Evolutionary conservation across 2,329 filamentous ascomycete species (phyloP), one percentile per base, ranked within the genome.

Genomic region (Proliferodiscus dingleyae): DNA sequence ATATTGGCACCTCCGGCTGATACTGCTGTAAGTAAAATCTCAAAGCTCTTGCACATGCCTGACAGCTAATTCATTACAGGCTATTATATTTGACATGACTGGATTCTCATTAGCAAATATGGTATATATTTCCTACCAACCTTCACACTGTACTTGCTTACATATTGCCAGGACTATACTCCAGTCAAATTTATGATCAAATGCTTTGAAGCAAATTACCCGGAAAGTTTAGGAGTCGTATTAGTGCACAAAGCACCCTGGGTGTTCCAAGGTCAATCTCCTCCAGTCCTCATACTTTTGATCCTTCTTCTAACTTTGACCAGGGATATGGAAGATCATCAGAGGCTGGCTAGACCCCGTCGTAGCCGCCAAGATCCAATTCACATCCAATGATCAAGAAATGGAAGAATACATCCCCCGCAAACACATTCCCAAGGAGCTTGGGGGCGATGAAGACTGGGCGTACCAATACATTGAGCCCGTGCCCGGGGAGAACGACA

Each of bases 161-260:
- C 59, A 61, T 28, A 65, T 47, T 26, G 6, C 32, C 11, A 85
- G 81, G 93, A 98, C 66, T 97, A 97, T 65, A 80, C 87, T 0
- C 91, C 93, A 1, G 88, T 98, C 46, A 98, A 95, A 62, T 98
- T 97, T 70, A 96, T 98, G 85, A 96, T 98, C 67, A 95, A 95
- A 68, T 95, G 90, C 66, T 98, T 98, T 63, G 93, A 98, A 70
- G 93, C 93, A 49, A 97, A 98, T 65, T 98, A 97, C 59, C 93
- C 93, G 1, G 93, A 98, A 66, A 91, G 82, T 38, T 75, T 98
- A 1, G 93, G 91, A 22, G 78, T 85, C 2, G 88, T 97, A 2
- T 77, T 97, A 37, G 88, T 98, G 29, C 93, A 98, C 73, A 95
- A 95, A 66, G 83, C 93, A 0, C 93, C 93, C 3, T 98, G 93